Conservation (phyloP, 2,329 filamentous ascomycete genomes). For the Paraphoma sp. region DNA sequence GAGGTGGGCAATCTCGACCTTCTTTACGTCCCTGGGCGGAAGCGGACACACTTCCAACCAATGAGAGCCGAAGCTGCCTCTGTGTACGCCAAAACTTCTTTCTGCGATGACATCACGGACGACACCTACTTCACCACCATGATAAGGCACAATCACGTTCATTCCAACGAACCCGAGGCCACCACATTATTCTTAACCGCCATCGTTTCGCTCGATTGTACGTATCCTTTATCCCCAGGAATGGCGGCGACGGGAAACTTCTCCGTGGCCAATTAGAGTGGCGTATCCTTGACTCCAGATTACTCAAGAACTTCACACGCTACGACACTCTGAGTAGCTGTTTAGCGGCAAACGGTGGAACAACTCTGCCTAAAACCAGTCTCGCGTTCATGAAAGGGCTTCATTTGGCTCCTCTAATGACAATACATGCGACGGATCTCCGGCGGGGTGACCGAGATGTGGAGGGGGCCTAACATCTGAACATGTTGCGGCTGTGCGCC, state of each 20-base stretch:
- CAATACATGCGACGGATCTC: no score
- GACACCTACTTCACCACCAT: neutral
- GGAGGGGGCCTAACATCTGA: no score
- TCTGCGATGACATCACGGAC: neutral
- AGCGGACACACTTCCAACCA: neutral
- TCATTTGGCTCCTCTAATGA: no score
- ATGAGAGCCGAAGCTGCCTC: neutral
- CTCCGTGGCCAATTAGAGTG: neutral
- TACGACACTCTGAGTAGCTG: neutral
- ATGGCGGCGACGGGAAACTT: neutral
- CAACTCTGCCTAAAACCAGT: no score
- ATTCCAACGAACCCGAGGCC: neutral
- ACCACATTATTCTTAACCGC: neutral
- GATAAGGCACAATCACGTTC: neutral
- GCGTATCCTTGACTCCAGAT: neutral
- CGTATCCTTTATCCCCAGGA: neutral
- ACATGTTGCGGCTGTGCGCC: no score
- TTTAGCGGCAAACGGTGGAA: neutral
- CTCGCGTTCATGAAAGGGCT: no score
- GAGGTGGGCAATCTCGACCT: neutral
- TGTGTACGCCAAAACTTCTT: neutral
- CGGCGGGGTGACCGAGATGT: no score
- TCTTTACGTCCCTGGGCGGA: neutral
- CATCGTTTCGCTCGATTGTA: neutral
- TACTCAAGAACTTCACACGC: neutral